Percentiles rank a stretch among this genome's conserved stretches.
Evolutionary conservation across 179 eudicot species (phyloP).

Genomic region (Beta corolliflora): DNA sequence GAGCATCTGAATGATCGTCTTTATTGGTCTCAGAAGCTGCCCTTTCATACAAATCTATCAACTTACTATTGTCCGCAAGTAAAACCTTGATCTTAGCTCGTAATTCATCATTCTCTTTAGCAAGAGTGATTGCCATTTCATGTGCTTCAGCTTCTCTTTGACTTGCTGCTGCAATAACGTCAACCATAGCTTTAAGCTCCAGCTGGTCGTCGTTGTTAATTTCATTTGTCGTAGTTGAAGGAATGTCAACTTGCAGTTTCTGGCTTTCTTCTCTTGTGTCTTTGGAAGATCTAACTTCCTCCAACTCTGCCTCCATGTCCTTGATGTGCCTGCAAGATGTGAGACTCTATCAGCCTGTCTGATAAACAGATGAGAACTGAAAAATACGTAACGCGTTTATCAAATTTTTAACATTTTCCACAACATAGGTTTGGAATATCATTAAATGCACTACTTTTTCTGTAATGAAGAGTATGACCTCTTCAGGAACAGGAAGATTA

Average conservation of each 20-base stretch:
- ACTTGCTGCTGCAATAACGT: slow-evolving; percentile 92
- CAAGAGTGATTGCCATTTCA: slow-evolving; percentile 67
- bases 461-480: neutral
- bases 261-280: slow-evolving; percentile 36
- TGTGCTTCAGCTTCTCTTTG: slow-evolving; percentile 99
- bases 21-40: slow-evolving; percentile 58
- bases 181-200: slow-evolving; percentile 91
- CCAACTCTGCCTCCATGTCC: slow-evolving; percentile 53
- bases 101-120: slow-evolving; percentile 90
- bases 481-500: too few relatives aligned
- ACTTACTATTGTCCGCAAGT: slow-evolving; percentile 80
- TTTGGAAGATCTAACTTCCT: slow-evolving; percentile 53
- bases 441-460: neutral
- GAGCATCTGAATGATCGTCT: slow-evolving; percentile 26
- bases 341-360: slow-evolving; percentile 11
- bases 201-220: slow-evolving; percentile 53
- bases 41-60: slow-evolving; percentile 83
- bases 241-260: slow-evolving; percentile 35
- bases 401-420: neutral
- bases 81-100: slow-evolving; percentile 73
- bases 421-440: too few relatives aligned
- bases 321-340: slow-evolving; percentile 53
- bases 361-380: neutral
- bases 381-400: neutral
- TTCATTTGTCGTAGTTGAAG: slow-evolving; percentile 37